Evolutionary conservation across 805 yeast genomes (phyloP).

Genomic region (baker's yeast (Saccharomyces cerevisiae)): DNA sequence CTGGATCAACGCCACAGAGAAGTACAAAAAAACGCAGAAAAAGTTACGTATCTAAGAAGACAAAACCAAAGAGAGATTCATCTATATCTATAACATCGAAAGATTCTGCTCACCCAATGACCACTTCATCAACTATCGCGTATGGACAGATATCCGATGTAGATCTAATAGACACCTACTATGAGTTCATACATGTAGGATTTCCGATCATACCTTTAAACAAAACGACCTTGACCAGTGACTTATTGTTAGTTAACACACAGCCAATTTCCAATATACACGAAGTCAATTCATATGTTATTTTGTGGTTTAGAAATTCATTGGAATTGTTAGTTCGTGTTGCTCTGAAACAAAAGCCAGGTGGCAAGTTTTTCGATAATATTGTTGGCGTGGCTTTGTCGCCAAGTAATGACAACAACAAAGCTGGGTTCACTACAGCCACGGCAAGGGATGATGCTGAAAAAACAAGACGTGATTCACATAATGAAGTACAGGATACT

Average conservation of each 20-base stretch:
- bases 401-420: background rate
- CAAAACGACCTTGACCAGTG: conserved; percentile 26
- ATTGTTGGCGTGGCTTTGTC: background rate
- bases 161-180: conserved; percentile 39
- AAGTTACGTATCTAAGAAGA: background rate
- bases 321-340: conserved; percentile 26
- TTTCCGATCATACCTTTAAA: conserved; percentile 34
- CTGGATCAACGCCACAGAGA: background rate
- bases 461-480: conserved; percentile 3
- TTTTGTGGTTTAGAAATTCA: conserved; percentile 29
- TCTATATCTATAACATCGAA: background rate
- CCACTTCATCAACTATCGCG: conserved; percentile 3
- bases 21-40: conserved; percentile 3
- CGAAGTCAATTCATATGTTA: conserved; percentile 26
- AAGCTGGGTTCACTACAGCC: background rate
- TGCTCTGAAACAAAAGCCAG: conserved; percentile 15
- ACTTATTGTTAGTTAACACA: conserved; percentile 24
- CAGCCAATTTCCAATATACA: conserved; percentile 27
- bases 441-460: conserved; percentile 1
- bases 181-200: conserved; percentile 38
- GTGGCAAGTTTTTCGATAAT: conserved; percentile 11
- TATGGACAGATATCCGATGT: conserved; percentile 27
- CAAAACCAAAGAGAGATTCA: background rate
- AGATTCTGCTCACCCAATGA: background rate
- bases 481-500: conserved; percentile 6